Evolutionary conservation across 140 eudicot species (phyloP), one percentile per base, ranked within the genome.

Genomic region (Cichorium intybus): DNA sequence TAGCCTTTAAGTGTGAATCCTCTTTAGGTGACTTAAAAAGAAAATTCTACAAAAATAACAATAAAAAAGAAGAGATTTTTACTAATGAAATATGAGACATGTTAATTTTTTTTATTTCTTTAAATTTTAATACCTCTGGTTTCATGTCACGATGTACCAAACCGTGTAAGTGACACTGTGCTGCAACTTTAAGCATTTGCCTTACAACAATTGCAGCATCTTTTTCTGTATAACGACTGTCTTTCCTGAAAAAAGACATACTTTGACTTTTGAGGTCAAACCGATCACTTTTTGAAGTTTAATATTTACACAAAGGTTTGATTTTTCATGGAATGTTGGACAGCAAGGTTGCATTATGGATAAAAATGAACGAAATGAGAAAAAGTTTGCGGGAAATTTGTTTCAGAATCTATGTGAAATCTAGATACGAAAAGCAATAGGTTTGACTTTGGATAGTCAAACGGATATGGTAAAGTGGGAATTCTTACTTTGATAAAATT

Each of bases 91-190:
- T 39, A 1, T 39, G 49, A 73, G 45, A 46, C 0, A 39, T 43
- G 5, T 35, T 35, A 35, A 27, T 3, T 43, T 12, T 11, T 39
- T 39, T 3, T 11, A 39, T 39, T n/a, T 72, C 65, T 72, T 62
- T 72, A 62, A 47, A 17, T 26, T 35, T 35, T 18, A 72, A 54
- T 76, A 90, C 97, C 93, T 90, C 97, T 58, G 97, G 97, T 77
- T 90, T 90, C 97, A 90, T 87, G 71, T 90, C 97, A 66, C 97
- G 97, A 73, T 90, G 97, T 33, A 90, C 97, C 72, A 90, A 76
- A 74, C 97, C 97, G 62, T 84, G 93, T 57, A 90, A 73, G 76
- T 87, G 97, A 65, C 97, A 90, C 64, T 90, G 78, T 0, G 95
- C 97, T 60, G 95, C 97, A 78, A 90, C 97, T 75, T 82, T 90